Base-by-base conservation (phyloP, 2,329 filamentous ascomycete genomes). In the Beauveria scarabaeidicola region DNA sequence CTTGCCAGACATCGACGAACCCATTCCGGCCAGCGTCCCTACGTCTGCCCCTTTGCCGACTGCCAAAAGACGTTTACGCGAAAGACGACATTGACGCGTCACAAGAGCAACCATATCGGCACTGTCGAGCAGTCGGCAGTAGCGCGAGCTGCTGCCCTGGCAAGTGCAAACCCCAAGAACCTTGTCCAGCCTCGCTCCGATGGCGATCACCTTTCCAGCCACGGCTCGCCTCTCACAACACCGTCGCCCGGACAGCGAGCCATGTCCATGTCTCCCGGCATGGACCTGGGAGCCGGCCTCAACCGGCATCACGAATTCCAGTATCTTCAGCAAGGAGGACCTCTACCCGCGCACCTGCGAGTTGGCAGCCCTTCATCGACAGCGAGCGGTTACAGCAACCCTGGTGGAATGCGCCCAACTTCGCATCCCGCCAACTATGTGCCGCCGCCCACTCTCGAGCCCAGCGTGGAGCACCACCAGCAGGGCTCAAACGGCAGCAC, bases 51-150 rank as follows among this genome's bases (percentile, higher is more conserved):
- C 1, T 97, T 94, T 68, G 92, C 91, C 61, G 92, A 97, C 72
- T 99, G 94, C 74, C 92, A 97, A 71, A 97, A 97, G 81, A 97
- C 93, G 0, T 99, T 99, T 69, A 99, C 94, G 10, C 87, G 94
- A 60, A 88, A 93, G 64, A 97, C 94, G 1, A 97, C 94, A 3
- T 79, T 99, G 63, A 99, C 93, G 2, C 86, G 94, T 54, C 94
- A 99, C 71, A 91, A 97, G 75, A 96, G 96, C 67, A 90, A 96
- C 68, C 94, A 97, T 73, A 95, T 89, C 21, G 94, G 93, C 46
- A 97, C 92, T 0, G 89, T 97, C 17, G 93, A 97, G 72, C 93
- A 97, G 73, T 91, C 93, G 9, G 91, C 91, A 2, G 90, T 86
- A 3, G 90, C 91, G 5, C 96, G 91, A 0, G 91, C 90, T 38